Base-by-base conservation (phyloP, 192 early-diverging fungal species). In the Gonapodya sp. region DNA sequence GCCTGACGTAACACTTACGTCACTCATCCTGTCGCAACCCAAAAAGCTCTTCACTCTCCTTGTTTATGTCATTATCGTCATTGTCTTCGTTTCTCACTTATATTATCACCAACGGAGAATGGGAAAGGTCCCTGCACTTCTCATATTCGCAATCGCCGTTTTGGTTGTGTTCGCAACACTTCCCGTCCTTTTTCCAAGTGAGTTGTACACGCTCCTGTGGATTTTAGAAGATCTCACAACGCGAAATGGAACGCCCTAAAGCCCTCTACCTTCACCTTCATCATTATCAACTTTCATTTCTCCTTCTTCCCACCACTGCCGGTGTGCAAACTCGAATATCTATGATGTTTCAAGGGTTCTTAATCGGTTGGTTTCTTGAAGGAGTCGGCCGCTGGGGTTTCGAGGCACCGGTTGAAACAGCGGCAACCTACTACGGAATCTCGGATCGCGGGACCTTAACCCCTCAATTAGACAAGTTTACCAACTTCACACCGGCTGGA, bases 371-470 rank as follows among this genome's bases (percentile, higher is more conserved):
- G 75, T 77, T 77, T 33, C 75, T 77, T 33, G 75, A 77, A 34
- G 75, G 75, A 16, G 75, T 77, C 30, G 75, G 75, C 75, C 75
- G 75, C 8, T 77, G 75, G 75, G 75, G 75, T 16, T 77, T 77
- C 46, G 46, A 64, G 24, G 46, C 46, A 16, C 46, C 46, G 8
- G 46, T 64, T 24, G 46, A 64, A 24, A 64, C 46, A 8, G 46
- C 46, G 8, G 46, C 46, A 24, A 64, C 8, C 8, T 64, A 64
- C 46, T 64, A 64, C 46, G 46, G 46, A 24, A 24, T 64, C 46
- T 8, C 46, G 8, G 46, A 8, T 8, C 46, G 46, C 8, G 46
- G 46, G 24, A 64, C 46, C 8, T 8, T 64, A 8, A 64, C 46
- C 24, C 46, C 46, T 24, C 24, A 16, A 16, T 64, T 8, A 24